phyloP scores from a whole-genome alignment of 2,329 filamentous ascomycete genomes.

The Exophiala spinifera region DNA sequence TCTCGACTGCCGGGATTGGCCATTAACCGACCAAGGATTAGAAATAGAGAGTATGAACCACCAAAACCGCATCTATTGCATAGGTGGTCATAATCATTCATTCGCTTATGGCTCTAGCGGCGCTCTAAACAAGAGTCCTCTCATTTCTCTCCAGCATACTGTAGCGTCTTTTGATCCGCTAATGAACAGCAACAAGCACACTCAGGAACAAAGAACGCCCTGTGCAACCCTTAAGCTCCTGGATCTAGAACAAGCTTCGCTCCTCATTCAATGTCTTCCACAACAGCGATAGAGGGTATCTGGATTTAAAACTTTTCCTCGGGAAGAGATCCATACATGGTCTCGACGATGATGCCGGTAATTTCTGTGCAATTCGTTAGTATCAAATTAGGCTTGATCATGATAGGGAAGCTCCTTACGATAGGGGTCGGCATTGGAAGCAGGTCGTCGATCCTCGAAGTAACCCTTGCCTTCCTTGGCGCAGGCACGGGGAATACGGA shows the following conservation, averaged over 20 bases:
- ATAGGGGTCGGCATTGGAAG: conserved; percentile 85
- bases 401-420: conserved; percentile 34
- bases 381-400: not conserved
- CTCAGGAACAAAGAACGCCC: not conserved
- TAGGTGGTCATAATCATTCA: not conserved
- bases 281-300: not conserved
- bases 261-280: too few species aligned
- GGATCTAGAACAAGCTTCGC: not conserved
- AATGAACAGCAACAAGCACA: not conserved
- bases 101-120: conserved; percentile 3
- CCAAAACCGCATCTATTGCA: too few species aligned
- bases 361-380: conserved; percentile 42
- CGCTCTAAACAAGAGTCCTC: not conserved
- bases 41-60: too few species aligned
- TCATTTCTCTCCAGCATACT: not conserved
- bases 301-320: conserved; percentile 23
- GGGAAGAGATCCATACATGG: conserved; percentile 39
- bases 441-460: conserved; percentile 81
- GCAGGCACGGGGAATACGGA: conserved; percentile 83
- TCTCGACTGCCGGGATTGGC: too few species aligned
- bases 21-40: too few species aligned
- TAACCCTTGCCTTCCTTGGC: conserved; percentile 90
- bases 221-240: not conserved
- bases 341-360: conserved; percentile 76
- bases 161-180: not conserved